Conservation (phyloP, 805 yeast genomes). For the baker's yeast (Saccharomyces cerevisiae) region DNA sequence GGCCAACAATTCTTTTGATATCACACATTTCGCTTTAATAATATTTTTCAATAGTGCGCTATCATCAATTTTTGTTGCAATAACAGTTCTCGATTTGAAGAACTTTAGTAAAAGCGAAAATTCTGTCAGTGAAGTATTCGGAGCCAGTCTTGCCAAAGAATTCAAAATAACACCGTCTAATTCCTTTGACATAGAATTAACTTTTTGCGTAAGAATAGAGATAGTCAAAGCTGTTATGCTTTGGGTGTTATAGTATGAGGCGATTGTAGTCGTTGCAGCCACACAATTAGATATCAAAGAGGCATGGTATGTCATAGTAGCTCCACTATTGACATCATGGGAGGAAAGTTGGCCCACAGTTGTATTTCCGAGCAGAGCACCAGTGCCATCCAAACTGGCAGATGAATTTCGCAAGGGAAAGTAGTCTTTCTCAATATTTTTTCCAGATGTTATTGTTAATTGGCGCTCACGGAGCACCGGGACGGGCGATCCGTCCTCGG, state of each 20-base stretch:
- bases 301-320: slow-evolving; percentile 12
- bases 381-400: not conserved
- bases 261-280: slow-evolving; percentile 56
- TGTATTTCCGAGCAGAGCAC: not conserved
- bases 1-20: slow-evolving; percentile 32
- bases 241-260: slow-evolving; percentile 58
- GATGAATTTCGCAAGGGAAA: not conserved
- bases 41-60: slow-evolving; percentile 34
- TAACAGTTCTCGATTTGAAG: slow-evolving; percentile 42
- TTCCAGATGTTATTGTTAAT: slow-evolving; percentile 21
- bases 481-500: slow-evolving; percentile 35
- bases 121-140: slow-evolving; percentile 55
- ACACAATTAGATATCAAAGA: slow-evolving; percentile 56
- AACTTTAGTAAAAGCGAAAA: slow-evolving; percentile 54
- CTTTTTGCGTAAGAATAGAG: slow-evolving; percentile 75
- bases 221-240: slow-evolving; percentile 70
- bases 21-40: slow-evolving; percentile 40
- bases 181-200: slow-evolving; percentile 40
- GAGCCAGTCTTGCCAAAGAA: slow-evolving; percentile 58
- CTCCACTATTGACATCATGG: not conserved
- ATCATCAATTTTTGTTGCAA: slow-evolving; percentile 37
- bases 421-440: not conserved
- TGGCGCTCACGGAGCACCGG: slow-evolving; percentile 31
- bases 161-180: slow-evolving; percentile 48
- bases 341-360: not conserved